Percentiles rank a stretch among this genome's conserved stretches.
Conservation (phyloP, 345 rosid species). For the Gossypium rotundifolium region DNA sequence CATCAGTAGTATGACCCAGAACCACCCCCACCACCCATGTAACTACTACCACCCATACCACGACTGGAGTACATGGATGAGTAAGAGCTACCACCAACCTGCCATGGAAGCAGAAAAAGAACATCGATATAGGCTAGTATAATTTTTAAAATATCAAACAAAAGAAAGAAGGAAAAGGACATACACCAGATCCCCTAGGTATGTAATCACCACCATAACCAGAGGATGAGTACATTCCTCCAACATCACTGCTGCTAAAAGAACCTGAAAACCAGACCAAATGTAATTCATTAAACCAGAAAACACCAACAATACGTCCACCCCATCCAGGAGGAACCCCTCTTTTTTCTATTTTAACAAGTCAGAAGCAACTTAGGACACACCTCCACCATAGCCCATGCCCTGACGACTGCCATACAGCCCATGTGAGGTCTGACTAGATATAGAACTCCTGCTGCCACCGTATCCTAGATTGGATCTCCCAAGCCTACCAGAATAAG, state of each 20-base stretch:
- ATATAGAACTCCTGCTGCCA: constrained; percentile 67
- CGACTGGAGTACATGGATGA: constrained; percentile 83
- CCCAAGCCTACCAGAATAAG: constrained; percentile 52
- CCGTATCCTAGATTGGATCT: constrained; percentile 81
- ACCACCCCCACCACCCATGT: constrained; percentile 61
- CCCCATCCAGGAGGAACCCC: background rate
- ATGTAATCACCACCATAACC: constrained; percentile 69
- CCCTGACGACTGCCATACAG: constrained; percentile 72
- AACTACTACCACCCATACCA: constrained; percentile 69
- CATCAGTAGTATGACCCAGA: constrained; percentile 88
- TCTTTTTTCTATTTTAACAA: background rate
- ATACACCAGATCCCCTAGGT: constrained; percentile 76
- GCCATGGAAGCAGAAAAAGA: constrained; percentile 15
- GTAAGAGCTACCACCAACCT: constrained; percentile 93
- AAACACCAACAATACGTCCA: background rate
- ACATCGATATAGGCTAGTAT: background rate
- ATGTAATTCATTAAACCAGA: constrained; percentile 7
- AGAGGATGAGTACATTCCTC: constrained; percentile 72
- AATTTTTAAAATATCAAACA: background rate
- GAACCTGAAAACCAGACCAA: constrained; percentile 55
- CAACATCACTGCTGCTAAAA: constrained; percentile 57
- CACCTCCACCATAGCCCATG: constrained; percentile 77
- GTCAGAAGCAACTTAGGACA: constrained; percentile 9
- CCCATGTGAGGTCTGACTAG: constrained; percentile 82
- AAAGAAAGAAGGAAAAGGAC: constrained; percentile 1